A percentile compares a stretch with the other conserved stretches of the same genome.
Evolutionary conservation across 495 filamentous ascomycete species (phyloP).

Genomic region (Elaphomyces granulatus): DNA sequence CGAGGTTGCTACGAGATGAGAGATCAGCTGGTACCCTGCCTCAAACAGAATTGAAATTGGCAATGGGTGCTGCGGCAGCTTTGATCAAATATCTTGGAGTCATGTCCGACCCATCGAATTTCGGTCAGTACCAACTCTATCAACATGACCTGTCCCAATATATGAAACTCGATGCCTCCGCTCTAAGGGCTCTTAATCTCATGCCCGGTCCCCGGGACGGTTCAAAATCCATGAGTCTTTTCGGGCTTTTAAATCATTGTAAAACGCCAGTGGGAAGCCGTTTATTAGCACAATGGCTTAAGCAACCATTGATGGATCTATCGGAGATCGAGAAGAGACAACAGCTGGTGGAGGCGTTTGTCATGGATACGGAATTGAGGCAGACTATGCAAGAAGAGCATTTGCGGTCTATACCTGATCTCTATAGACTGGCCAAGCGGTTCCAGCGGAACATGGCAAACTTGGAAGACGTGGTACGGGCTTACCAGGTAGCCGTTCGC

Average conservation of each 20-base stretch:
- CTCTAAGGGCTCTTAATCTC: constrained; percentile 83
- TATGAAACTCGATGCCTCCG: constrained; percentile 97
- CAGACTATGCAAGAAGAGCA: constrained; percentile 99
- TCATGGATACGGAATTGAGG: constrained; percentile 80
- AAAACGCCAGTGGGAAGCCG: constrained; percentile 90
- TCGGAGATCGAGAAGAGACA: constrained; percentile 83
- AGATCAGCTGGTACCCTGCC: constrained; percentile 60
- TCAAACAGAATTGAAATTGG: constrained; percentile 86
- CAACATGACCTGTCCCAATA: constrained; percentile 95
- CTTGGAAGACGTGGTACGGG: constrained; percentile 87
- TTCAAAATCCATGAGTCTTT: constrained; percentile 94
- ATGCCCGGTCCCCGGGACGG: constrained; percentile 95
- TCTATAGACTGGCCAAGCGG: constrained; percentile 85
- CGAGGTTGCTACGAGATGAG: constrained; percentile 75
- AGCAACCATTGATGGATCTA: constrained; percentile 91
- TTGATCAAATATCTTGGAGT: constrained; percentile 93
- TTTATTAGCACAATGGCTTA: constrained; percentile 89
- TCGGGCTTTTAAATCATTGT: constrained; percentile 90
- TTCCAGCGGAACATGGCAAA: constrained; percentile 86
- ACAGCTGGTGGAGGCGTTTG: constrained; percentile 90
- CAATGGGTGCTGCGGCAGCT: constrained; percentile 89
- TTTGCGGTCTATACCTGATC: constrained; percentile 80
- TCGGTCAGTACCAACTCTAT: constrained; percentile 92
- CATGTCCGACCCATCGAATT: constrained; percentile 81
- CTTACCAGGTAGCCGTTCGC: constrained; percentile 87